These are phyloP conservation scores for Coemansia sp. DNA, from an alignment of 192 early-diverging fungal species.

Conservation along the genomic window DNA sequence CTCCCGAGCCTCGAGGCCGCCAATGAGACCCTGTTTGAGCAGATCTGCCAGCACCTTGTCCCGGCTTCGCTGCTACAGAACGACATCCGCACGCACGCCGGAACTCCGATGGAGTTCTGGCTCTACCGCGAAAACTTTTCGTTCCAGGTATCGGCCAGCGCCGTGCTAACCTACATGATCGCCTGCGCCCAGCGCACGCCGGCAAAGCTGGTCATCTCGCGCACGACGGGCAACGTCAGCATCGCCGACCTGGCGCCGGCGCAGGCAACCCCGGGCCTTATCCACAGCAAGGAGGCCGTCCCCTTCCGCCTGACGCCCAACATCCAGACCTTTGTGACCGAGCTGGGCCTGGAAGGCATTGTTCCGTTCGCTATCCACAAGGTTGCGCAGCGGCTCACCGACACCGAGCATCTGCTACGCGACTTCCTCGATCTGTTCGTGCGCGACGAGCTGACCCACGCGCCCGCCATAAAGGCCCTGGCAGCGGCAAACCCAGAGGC, in stretches of 20 bases:
- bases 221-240: constrained; percentile 81
- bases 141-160: constrained; percentile 76
- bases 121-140: constrained; percentile 93
- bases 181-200: constrained; percentile 84
- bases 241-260: constrained; percentile 75
- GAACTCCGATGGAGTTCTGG: constrained; percentile 87
- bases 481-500: constrained; percentile 37
- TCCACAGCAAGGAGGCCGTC: constrained; percentile 74
- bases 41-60: constrained; percentile 76
- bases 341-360: constrained; percentile 88
- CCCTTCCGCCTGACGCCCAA: constrained; percentile 98
- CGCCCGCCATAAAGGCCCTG: constrained; percentile 55
- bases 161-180: constrained; percentile 89
- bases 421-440: constrained; percentile 94
- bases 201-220: constrained; percentile 82
- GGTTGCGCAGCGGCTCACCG: constrained; percentile 73
- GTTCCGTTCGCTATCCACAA: constrained; percentile 81
- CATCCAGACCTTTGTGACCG: constrained; percentile 91
- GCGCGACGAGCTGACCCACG: constrained; percentile 85
- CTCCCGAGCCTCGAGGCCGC: constrained; percentile 62
- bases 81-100: constrained; percentile 68
- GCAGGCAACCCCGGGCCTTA: constrained; percentile 50
- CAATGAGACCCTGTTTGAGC: constrained; percentile 82
- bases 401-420: constrained; percentile 82
- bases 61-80: constrained; percentile 81